These are phyloP conservation scores for Apiospora phragmitis DNA, from an alignment of 2,329 filamentous ascomycete species.

Conservation along the genomic window DNA sequence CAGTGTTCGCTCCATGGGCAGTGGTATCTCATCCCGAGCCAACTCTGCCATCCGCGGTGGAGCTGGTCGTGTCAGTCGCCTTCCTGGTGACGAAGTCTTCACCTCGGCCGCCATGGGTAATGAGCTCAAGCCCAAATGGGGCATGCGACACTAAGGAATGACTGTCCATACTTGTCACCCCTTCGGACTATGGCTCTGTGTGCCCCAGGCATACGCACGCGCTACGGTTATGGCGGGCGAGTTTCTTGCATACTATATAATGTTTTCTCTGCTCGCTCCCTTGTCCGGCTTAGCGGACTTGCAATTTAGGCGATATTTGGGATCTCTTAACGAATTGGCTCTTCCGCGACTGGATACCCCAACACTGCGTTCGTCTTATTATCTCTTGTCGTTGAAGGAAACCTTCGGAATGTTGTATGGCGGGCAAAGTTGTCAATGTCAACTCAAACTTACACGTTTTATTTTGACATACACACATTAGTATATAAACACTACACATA, in stretches of 20 bases:
- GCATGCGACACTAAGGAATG: conserved; percentile 45
- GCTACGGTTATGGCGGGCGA: background rate
- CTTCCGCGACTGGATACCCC: conserved; percentile 8
- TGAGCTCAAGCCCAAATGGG: conserved; percentile 61
- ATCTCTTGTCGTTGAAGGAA: conserved; percentile 7
- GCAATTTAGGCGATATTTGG: conserved; percentile 8
- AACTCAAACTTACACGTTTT: background rate
- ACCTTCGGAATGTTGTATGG: background rate
- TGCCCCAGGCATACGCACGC: background rate
- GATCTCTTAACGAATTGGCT: conserved; percentile 9
- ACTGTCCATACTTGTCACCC: background rate
- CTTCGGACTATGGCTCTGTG: background rate
- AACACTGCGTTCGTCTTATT: conserved; percentile 3
- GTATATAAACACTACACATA: conserved; percentile 7
- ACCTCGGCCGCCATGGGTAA: conserved; percentile 67
- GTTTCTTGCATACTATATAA: conserved; percentile 5
- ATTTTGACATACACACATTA: background rate
- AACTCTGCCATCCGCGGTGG: conserved; percentile 74
- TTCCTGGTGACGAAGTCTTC: conserved; percentile 81
- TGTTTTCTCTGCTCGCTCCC: conserved; percentile 8
- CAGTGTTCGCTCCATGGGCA: conserved; percentile 71
- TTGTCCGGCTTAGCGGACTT: background rate
- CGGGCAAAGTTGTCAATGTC: conserved; percentile 5
- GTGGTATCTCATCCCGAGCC: conserved; percentile 72
- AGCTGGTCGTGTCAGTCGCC: conserved; percentile 81